These are phyloP conservation scores for Kluyveromyces sp. DNA, from an alignment of 1,139 yeast species.

Conservation along the genomic window DNA sequence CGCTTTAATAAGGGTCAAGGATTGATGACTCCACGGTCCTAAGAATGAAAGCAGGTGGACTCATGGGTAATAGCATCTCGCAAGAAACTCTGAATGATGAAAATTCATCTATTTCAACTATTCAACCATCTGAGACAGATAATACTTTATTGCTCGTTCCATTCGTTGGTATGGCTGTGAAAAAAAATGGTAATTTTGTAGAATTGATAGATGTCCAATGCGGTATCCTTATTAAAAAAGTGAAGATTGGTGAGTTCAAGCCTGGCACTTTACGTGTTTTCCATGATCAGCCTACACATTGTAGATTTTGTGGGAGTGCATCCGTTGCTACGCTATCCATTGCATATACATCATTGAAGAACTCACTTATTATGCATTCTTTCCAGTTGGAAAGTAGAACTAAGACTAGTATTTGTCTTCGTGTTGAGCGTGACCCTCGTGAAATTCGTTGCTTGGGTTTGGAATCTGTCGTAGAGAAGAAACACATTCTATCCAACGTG, in stretches of 20 bases:
- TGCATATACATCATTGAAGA: conserved; percentile 59
- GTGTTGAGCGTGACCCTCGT: conserved; percentile 88
- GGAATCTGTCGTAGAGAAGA: conserved; percentile 64
- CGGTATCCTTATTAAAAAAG: conserved; percentile 52
- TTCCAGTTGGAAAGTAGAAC: conserved; percentile 67
- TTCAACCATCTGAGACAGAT: conserved; percentile 15
- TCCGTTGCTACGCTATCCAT: conserved; percentile 66
- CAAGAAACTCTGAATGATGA: conserved; percentile 13
- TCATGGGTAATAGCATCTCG: conserved; percentile 9
- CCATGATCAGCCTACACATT: conserved; percentile 80
- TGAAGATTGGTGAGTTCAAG: conserved; percentile 51
- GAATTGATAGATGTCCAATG: conserved; percentile 72
- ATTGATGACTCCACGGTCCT: conserved; percentile 31
- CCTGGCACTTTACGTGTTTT: conserved; percentile 56
- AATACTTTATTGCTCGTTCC: conserved; percentile 43
- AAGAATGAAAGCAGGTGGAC: conserved; percentile 20
- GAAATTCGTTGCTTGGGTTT: conserved; percentile 86
- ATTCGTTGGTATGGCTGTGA: conserved; percentile 63
- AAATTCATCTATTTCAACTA: conserved; percentile 5
- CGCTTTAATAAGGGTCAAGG: conserved; percentile 40
- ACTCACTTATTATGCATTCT: conserved; percentile 63
- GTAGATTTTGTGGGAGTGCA: conserved; percentile 86
- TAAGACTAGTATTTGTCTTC: conserved; percentile 69
- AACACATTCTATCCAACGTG: conserved; percentile 54
- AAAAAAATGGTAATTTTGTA: conserved; percentile 47